Percentiles rank a stretch among this genome's conserved stretches.
These are phyloP conservation scores for Camellia sinensis DNA, from an alignment of 148 eudicot species.

Conservation along the genomic window DNA sequence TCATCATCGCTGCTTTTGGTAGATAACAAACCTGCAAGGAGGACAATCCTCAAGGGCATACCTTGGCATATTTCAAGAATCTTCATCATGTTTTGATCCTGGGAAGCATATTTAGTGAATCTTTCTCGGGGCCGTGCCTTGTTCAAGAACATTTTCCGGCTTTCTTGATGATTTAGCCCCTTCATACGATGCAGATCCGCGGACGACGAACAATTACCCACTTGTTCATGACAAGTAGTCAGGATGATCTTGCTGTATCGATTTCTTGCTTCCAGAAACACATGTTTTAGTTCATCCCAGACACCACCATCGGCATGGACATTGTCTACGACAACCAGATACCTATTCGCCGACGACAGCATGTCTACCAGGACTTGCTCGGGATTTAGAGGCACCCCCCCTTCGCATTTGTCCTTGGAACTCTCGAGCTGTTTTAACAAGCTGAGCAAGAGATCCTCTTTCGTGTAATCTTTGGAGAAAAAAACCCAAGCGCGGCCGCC, in stretches of 20 bases:
- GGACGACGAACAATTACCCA: too few relatives aligned
- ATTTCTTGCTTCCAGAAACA: slow-evolving; percentile 8
- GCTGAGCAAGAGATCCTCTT: not conserved
- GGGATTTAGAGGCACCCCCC: not conserved
- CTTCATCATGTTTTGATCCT: not conserved
- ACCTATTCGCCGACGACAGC: not conserved
- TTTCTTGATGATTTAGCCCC: not conserved
- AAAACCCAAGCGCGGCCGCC: slow-evolving; percentile 14
- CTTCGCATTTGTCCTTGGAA: not conserved
- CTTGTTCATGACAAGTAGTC: slow-evolving; percentile 11
- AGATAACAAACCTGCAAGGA: slow-evolving; percentile 33
- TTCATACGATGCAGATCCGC: too few relatives aligned
- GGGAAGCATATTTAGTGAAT: not conserved
- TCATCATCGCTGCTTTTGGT: slow-evolving; percentile 16
- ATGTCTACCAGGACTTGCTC: not conserved
- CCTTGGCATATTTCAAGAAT: slow-evolving; percentile 22
- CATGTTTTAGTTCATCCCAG: slow-evolving; percentile 12
- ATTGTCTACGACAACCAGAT: slow-evolving; percentile 19
- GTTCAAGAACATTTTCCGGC: slow-evolving; percentile 23
- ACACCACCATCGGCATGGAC: not conserved
- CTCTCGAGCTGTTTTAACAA: slow-evolving; percentile 12
- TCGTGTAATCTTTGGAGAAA: not conserved
- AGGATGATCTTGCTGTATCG: slow-evolving; percentile 11
- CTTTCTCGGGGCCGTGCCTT: not conserved
- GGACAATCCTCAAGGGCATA: slow-evolving; percentile 16